phyloP scores from a whole-genome alignment of 169 alveolate genomes.

The Plasmodium inui region DNA sequence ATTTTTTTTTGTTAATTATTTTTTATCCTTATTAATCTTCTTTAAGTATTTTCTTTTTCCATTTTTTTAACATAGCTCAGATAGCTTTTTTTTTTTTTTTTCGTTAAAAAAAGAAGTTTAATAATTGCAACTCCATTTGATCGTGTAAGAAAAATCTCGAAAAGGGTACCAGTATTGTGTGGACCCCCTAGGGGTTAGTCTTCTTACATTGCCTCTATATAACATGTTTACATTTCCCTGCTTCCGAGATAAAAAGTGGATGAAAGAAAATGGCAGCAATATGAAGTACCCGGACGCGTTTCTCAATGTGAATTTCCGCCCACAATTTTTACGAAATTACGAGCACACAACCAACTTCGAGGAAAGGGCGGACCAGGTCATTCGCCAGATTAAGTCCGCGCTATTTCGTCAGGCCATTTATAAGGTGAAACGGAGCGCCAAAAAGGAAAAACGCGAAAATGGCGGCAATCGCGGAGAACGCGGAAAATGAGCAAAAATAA shows the following conservation, averaged over 20 bases:
- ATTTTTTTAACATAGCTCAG: background rate
- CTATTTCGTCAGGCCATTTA: slow-evolving; percentile 67
- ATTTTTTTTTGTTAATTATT: background rate
- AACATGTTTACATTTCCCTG: slow-evolving; percentile 67
- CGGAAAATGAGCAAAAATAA: background rate
- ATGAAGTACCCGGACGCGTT: slow-evolving; percentile 58
- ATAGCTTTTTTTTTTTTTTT: background rate
- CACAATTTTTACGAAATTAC: slow-evolving; percentile 60
- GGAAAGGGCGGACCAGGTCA: slow-evolving; percentile 32
- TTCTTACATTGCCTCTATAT: background rate
- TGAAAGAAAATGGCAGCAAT: slow-evolving; percentile 59
- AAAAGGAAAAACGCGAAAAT: background rate
- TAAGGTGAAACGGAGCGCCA: slow-evolving; percentile 20
- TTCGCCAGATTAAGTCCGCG: slow-evolving; percentile 49
- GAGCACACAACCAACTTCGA: slow-evolving; percentile 49
- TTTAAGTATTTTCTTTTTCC: slow-evolving; percentile 1
- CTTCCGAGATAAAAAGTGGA: slow-evolving; percentile 71
- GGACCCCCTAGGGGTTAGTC: slow-evolving; percentile 3
- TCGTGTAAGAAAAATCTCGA: background rate
- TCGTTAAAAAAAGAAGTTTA: background rate
- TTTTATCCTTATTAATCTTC: background rate
- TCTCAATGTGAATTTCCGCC: slow-evolving; percentile 62
- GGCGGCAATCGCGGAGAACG: background rate
- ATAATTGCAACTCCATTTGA: slow-evolving; percentile 20
- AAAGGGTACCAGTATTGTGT: background rate